Evolutionary conservation across 1,139 yeast species (phyloP), one percentile per base, ranked within the genome.

Genomic region (Magnusiomyces suaveolens): DNA sequence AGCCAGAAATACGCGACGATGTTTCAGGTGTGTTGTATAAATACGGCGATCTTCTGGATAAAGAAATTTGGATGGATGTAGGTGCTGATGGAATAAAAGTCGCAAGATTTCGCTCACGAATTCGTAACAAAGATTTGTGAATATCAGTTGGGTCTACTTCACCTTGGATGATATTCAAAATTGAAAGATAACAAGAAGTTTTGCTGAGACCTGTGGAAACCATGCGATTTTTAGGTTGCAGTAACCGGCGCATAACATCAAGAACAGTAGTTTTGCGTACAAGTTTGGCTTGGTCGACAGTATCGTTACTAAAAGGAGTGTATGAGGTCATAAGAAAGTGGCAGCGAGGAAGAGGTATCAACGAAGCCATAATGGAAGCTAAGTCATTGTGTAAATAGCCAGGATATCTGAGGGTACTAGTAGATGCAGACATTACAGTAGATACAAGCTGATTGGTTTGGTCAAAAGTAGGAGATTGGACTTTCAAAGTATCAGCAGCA

Each of bases 371-470:
- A 20, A 92, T 83, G 52, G 95, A 84, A 50, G 90, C 88, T 61
- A 86, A 73, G 20, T 95, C 89, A 63, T 86, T 86, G 74, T 87
- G 92, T 80, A 89, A 83, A 69, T 89, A 89, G 51, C 95, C 84
- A 1, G 98, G 98, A 67, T 87, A 92, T 60, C 98, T 75, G 44
- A 92, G 72, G 0, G 97, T 88, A 59, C 90, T 87, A 1, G 97
- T 87, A 2, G 88, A 74, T 0, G 92, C 83, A 0, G 96, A 83
- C 75, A 89, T 80, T 12, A 87, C 89, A 21, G 89, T 83, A 0
- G 97, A 81, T 6, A 92, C 89, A 46, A 92, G 75, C 66, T 87
- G 89, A 70, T 92, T 92, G 1, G 94, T 82, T 54, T 88, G 90
- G 51, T 79, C 81, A 64, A 84, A 84, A 8, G 81, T 69, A 16